phyloP scores from a whole-genome alignment of 352 stramenopile species.

The Pythium aquatile region DNA sequence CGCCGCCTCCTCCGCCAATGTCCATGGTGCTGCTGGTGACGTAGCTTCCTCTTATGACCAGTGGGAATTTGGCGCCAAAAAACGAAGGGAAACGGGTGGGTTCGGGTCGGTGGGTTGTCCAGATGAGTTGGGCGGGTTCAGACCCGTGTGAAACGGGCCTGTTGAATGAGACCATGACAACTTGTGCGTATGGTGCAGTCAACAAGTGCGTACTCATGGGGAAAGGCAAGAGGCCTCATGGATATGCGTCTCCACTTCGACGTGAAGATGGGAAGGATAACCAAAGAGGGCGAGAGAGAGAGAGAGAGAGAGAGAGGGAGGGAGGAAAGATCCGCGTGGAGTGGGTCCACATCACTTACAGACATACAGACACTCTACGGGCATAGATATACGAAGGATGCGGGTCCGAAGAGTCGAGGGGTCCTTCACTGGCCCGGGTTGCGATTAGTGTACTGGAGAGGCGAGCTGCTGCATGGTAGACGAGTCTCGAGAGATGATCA shows the following conservation, averaged over 20 bases:
- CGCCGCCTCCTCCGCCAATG: slow-evolving; percentile 14
- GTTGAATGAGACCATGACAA: neutral
- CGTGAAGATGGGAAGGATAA: neutral
- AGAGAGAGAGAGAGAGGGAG: neutral
- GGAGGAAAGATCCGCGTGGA: neutral
- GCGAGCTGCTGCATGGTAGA: neutral
- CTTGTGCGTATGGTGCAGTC: neutral
- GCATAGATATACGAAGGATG: slow-evolving; percentile 30
- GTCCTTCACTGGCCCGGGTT: slow-evolving; percentile 8
- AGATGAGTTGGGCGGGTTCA: no score
- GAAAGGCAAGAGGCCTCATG: neutral
- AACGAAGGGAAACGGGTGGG: slow-evolving; percentile 3
- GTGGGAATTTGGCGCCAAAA: slow-evolving; percentile 26
- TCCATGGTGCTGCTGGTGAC: slow-evolving; percentile 3
- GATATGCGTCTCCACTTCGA: neutral
- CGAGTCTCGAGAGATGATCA: neutral
- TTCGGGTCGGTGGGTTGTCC: neutral
- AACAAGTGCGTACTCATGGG: neutral
- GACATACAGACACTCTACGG: slow-evolving; percentile 26
- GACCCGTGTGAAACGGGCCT: no score
- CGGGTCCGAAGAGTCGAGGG: slow-evolving; percentile 16
- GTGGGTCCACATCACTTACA: slow-evolving; percentile 19
- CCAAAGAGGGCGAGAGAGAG: neutral
- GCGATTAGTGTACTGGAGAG: slow-evolving; percentile 1
- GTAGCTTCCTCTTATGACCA: neutral